Evolutionary conservation across 1,284 basidiomycete genomes (phyloP).

Genomic region (Cryptococcus sp.): DNA sequence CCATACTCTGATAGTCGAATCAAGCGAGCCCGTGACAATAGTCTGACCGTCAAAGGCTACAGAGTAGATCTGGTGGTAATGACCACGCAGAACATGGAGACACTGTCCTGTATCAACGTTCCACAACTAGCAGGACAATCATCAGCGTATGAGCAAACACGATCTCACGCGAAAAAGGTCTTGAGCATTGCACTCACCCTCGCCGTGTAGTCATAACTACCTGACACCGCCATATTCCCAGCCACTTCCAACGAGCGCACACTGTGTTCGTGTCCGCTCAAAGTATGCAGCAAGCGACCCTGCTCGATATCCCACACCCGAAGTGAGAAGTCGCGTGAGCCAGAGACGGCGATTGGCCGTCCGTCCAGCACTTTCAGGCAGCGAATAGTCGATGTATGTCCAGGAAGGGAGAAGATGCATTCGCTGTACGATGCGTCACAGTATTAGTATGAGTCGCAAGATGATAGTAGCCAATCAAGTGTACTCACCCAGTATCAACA

Average conservation of each 20-base stretch:
- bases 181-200: constrained; percentile 23
- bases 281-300: constrained; percentile 67
- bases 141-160: not conserved
- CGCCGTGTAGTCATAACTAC: constrained; percentile 37
- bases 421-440: constrained; percentile 55
- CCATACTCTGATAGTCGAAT: constrained; percentile 90
- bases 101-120: constrained; percentile 82
- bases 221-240: constrained; percentile 34
- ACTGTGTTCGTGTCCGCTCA: constrained; percentile 77
- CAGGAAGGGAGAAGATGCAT: constrained; percentile 76
- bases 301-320: constrained; percentile 91
- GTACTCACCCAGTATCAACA: constrained; percentile 70
- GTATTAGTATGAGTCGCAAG: not conserved
- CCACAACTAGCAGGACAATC: constrained; percentile 64
- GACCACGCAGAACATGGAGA: constrained; percentile 80
- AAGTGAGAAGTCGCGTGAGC: constrained; percentile 81
- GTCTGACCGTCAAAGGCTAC: constrained; percentile 87
- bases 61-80: constrained; percentile 89
- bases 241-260: constrained; percentile 78
- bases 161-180: not conserved
- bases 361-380: constrained; percentile 87
- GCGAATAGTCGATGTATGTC: constrained; percentile 88
- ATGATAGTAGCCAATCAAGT: not conserved
- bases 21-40: constrained; percentile 84
- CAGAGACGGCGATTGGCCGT: constrained; percentile 83